Base-by-base conservation (phyloP, 2,329 filamentous ascomycete species). In the Huntiella savannae region DNA sequence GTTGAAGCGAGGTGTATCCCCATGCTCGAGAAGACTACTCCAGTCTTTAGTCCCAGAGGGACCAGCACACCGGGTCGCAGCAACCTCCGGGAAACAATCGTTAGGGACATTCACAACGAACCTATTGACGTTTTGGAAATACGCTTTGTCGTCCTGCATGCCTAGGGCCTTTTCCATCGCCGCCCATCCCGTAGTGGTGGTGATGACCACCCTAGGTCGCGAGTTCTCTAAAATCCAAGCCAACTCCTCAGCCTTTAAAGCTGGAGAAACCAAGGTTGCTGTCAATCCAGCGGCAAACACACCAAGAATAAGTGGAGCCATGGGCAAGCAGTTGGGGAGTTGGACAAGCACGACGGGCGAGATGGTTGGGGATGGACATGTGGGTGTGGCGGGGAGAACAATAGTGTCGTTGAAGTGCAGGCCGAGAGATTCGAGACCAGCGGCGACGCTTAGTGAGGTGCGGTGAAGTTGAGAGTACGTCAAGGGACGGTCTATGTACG, bases 21-120 rank as follows among this genome's bases (percentile, higher is more conserved):
- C 32, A 10, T 60, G 60, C 22, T 62, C 55, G 49, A 70, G 64
- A 5, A 84, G 63, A 1, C 63, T 58, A n/a, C 65, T 70, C 79
- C 79, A 84, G 58, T 79, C 71, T 13, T 60, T 59, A 33, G 37
- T 1, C 36, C 13, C 45, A 6, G 43, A 10, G 6, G 37, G 33
- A 33, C 37, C 39, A 2, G 40, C 50, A 16, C 17, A n/a, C 12
- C 7, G 13, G n/a, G 35, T 19, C 11, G 44, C 17, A n/a, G 36
- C 19, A 10, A 38, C 32, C 33, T 43, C 40, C 12, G 62, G 62
- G 45, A 64, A 65, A 3, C 48, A 11, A 17, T 63, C 62, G 4
- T 50, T 50, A 2, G 50, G 55, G 2, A 58, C 54, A 36, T 65
- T 59, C 11, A 65, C 71, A 52, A 75, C 71, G 56, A 79, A 82